Evolutionary conservation across 768 basidiomycete genomes (phyloP).

Genomic region (Mycena epipterygia): DNA sequence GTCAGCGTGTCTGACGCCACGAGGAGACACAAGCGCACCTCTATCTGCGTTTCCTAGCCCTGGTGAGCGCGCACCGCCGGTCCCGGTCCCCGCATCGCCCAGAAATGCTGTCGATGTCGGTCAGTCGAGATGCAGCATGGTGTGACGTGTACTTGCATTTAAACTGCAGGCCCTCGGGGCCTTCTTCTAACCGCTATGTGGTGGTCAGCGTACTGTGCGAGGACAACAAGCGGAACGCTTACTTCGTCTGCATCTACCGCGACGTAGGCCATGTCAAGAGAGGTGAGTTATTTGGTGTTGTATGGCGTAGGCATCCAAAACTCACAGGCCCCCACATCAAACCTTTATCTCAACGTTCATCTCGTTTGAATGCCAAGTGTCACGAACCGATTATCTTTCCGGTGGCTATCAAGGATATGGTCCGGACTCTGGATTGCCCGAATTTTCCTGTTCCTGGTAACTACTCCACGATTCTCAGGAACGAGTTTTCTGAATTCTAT

Average conservation of each 20-base stretch:
- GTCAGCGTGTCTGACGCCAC: not conserved
- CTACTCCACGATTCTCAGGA: too few species aligned
- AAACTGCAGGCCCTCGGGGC: constrained; percentile 78
- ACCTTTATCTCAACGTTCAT: too few species aligned
- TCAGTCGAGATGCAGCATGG: not conserved
- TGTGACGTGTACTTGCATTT: constrained; percentile 63
- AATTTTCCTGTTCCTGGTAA: too few species aligned
- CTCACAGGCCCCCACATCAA: too few species aligned
- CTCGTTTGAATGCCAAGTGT: too few species aligned
- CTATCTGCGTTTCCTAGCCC: constrained; percentile 67
- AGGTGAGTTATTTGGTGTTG: too few species aligned
- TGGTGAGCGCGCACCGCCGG: constrained; percentile 46
- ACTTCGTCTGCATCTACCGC: constrained; percentile 81
- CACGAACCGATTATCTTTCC: too few species aligned
- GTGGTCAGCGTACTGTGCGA: not conserved
- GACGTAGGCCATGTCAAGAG: constrained; percentile 85
- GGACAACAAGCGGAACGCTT: constrained; percentile 38
- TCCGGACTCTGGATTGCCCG: too few species aligned
- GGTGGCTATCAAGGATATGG: too few species aligned
- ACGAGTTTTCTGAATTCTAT: too few species aligned
- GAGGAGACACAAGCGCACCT: constrained; percentile 49
- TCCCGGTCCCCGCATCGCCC: constrained; percentile 53
- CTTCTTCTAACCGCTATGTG: constrained; percentile 70
- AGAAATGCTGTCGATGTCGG: constrained; percentile 64
- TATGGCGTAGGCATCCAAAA: too few species aligned